Evolutionary conservation across 164 flowering plant species (phyloP).

Genomic region (Buxus sempervirens): DNA sequence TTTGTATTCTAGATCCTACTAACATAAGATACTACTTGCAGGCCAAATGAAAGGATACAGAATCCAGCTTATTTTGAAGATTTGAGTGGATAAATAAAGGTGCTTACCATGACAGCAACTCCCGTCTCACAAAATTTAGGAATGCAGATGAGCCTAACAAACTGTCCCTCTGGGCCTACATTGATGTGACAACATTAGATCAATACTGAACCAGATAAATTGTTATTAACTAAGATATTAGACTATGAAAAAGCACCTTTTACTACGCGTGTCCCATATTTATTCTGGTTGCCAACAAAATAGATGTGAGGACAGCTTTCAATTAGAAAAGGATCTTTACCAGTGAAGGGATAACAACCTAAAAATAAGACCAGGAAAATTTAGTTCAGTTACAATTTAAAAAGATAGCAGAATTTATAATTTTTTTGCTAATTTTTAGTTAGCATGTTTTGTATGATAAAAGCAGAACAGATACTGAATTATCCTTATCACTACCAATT

Average conservation of each 20-base stretch:
- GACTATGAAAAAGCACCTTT: constrained; percentile 41
- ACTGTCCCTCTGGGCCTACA: constrained; percentile 89
- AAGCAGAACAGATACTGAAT: neutral
- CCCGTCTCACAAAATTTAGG: constrained; percentile 89
- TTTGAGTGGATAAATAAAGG: neutral
- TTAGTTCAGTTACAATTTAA: constrained; percentile 4
- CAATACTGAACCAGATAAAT: neutral
- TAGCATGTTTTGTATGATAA: neutral
- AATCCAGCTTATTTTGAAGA: neutral
- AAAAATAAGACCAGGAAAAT: constrained; percentile 14
- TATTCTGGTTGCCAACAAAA: constrained; percentile 84
- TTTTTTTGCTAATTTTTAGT: too few relatives aligned
- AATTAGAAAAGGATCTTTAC: constrained; percentile 83
- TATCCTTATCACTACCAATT: neutral
- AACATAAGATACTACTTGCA: neutral
- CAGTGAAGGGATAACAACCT: constrained; percentile 97
- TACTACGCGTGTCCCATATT: constrained; percentile 53
- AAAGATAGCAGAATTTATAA: neutral
- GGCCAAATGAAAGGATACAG: neutral
- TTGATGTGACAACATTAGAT: neutral
- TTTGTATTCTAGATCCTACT: neutral
- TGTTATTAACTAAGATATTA: neutral
- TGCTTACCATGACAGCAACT: constrained; percentile 75
- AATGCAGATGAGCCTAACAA: constrained; percentile 74
- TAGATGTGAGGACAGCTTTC: constrained; percentile 96